These are phyloP conservation scores for Suillus subluteus DNA, from an alignment of 768 basidiomycete genomes.

Conservation along the genomic window DNA sequence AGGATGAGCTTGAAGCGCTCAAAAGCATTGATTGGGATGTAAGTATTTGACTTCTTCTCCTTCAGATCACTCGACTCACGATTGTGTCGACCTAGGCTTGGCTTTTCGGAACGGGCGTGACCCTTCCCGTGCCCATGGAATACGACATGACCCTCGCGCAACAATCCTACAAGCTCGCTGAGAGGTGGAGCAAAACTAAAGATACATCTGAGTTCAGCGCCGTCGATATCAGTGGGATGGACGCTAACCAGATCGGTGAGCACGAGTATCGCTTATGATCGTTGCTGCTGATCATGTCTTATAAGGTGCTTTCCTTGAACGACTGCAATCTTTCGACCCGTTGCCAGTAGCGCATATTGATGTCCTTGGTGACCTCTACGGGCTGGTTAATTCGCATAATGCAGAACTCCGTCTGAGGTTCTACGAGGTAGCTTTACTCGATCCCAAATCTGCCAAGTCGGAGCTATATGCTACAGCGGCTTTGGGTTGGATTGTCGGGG, in stretches of 20 bases:
- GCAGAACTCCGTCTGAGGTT: slow-evolving; percentile 80
- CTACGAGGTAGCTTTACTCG: slow-evolving; percentile 69
- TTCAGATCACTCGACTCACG: neutral
- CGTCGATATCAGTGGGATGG: slow-evolving; percentile 64
- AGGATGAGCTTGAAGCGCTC: slow-evolving; percentile 65
- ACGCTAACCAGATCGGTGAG: slow-evolving; percentile 77
- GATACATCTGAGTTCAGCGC: slow-evolving; percentile 55
- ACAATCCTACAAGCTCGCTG: slow-evolving; percentile 72
- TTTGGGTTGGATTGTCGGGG: slow-evolving; percentile 70
- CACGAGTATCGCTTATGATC: slow-evolving; percentile 8
- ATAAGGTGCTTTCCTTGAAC: slow-evolving; percentile 83
- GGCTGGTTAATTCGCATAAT: slow-evolving; percentile 56
- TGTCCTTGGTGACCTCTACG: slow-evolving; percentile 59
- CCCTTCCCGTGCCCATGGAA: slow-evolving; percentile 72
- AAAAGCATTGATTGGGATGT: slow-evolving; percentile 81
- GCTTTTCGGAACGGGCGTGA: slow-evolving; percentile 78
- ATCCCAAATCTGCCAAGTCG: slow-evolving; percentile 51
- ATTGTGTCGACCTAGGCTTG: slow-evolving; percentile 54
- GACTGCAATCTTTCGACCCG: slow-evolving; percentile 61
- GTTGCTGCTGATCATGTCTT: neutral
- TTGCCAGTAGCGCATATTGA: slow-evolving; percentile 63
- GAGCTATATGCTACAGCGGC: slow-evolving; percentile 55
- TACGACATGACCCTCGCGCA: slow-evolving; percentile 77
- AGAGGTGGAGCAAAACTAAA: slow-evolving; percentile 63
- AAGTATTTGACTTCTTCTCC: slow-evolving; percentile 27